Percentiles rank a stretch among this genome's conserved stretches.
Evolutionary conservation across 257 asterid species (phyloP).

Genomic region (Solanum habrochaites): DNA sequence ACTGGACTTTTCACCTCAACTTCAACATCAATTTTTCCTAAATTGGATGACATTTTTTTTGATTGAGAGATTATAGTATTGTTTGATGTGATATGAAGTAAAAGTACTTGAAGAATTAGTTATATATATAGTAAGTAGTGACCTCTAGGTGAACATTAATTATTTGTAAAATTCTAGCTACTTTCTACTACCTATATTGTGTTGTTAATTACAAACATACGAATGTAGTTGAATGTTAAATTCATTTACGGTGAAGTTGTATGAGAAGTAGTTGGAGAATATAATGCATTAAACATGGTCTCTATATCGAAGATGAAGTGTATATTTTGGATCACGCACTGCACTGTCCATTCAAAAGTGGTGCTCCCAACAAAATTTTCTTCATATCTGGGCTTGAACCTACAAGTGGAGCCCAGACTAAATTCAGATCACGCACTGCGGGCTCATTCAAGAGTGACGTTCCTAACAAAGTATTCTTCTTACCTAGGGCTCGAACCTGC

Average conservation of each 20-base stretch:
- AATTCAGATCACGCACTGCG: too few relatives aligned
- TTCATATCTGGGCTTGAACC: too few relatives aligned
- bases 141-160: not conserved
- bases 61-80: not conserved
- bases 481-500: too few relatives aligned
- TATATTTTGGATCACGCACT: not conserved
- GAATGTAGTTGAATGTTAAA: not conserved
- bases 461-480: too few relatives aligned
- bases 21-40: constrained; percentile 44
- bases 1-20: constrained; percentile 45
- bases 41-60: constrained; percentile 31
- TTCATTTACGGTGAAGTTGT: not conserved
- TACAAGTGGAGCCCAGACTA: too few relatives aligned
- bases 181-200: constrained; percentile 5
- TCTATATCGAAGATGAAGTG: not conserved
- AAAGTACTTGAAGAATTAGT: not conserved
- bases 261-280: not conserved
- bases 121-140: not conserved
- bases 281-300: not conserved
- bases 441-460: too few relatives aligned
- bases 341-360: too few relatives aligned
- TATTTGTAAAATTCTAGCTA: not conserved
- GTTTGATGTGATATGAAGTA: not conserved
- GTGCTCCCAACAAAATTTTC: too few relatives aligned
- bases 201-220: not conserved